Percentiles rank a stretch among this genome's conserved stretches.
Evolutionary conservation across 805 yeast species (phyloP).

Genomic region (Wickerhamiella hasegawae): DNA sequence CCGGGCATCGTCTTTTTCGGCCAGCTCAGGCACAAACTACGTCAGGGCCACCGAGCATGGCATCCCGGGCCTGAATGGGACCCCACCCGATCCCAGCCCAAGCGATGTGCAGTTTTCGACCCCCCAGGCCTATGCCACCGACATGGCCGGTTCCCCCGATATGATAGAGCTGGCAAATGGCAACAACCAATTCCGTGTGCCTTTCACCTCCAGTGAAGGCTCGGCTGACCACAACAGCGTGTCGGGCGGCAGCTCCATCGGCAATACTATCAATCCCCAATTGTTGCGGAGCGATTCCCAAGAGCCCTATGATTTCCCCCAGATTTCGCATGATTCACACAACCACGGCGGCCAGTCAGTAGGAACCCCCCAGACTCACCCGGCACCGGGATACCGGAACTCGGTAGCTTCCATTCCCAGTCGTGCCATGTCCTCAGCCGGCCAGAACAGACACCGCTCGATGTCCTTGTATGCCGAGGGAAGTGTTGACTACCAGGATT

Average conservation of each 20-base stretch:
- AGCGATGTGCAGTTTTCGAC: constrained; percentile 36
- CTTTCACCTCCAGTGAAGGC: too few relatives aligned
- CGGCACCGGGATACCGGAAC: too few relatives aligned
- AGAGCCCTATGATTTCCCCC: too few relatives aligned
- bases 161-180: background rate
- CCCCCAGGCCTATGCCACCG: constrained; percentile 39
- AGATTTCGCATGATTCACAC: too few relatives aligned
- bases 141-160: too few relatives aligned
- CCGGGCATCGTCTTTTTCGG: constrained; percentile 35
- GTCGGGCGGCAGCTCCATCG: too few relatives aligned
- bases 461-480: background rate
- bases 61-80: background rate
- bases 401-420: too few relatives aligned
- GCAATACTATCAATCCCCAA: constrained; percentile 2
- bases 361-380: background rate
- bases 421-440: too few relatives aligned
- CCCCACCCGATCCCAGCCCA: background rate
- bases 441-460: background rate
- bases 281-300: background rate
- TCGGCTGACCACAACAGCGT: too few relatives aligned
- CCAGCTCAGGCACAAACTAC: too few relatives aligned
- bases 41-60: constrained; percentile 8
- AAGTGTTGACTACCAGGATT: background rate
- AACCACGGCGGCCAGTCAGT: too few relatives aligned
- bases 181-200: too few relatives aligned